Evolutionary conservation across 495 filamentous ascomycete genomes (phyloP), one percentile per base, ranked within the genome.

Genomic region (Penicillium paxilli): DNA sequence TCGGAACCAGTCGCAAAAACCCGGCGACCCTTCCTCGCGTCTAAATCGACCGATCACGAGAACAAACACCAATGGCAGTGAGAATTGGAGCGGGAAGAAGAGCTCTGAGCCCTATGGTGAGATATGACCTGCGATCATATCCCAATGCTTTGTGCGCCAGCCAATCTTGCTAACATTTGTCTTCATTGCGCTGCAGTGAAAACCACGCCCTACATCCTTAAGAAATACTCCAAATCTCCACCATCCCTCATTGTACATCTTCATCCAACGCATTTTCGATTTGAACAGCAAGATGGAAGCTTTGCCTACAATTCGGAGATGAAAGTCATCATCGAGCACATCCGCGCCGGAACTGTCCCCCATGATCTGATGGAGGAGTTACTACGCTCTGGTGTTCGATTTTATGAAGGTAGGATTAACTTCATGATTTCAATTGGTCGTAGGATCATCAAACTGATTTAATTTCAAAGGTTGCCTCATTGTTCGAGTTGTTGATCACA

Each of bases 281-380:
- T 99, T 69, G 94, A 98, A 58, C 84, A 91, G 54, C 92, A 96
- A 72, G 91, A 97, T 69, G 91, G 92, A 55, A 89, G 87, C 65
- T 96, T 96, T 58, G 76, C 81, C 1, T 97, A 97, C 67, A 88
- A 87, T 56, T 96, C 92, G 6, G 89, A 93, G 42, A 96, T 98
- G 91, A 84, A 81, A 60, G 70, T 89, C 51, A 82, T 96, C 32
- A 75, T 97, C 21, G 85, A 93, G 58, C 90, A 96, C 69, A 62
- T 98, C 24, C 80, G 74, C 55, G 70, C 71, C 5, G 74, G 81
- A 51, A 89, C 85, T 10, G 77, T 91, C 51, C 87, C 87, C 22
- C 87, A 90, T 64, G 85, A 90, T 66, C 82, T 90, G 71, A 75
- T 90, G 23, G 85, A 88, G 49, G 88, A 89, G 58, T 71, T 91